phyloP scores from a whole-genome alignment of 164 flowering plant genomes.

The Annona squamosa region DNA sequence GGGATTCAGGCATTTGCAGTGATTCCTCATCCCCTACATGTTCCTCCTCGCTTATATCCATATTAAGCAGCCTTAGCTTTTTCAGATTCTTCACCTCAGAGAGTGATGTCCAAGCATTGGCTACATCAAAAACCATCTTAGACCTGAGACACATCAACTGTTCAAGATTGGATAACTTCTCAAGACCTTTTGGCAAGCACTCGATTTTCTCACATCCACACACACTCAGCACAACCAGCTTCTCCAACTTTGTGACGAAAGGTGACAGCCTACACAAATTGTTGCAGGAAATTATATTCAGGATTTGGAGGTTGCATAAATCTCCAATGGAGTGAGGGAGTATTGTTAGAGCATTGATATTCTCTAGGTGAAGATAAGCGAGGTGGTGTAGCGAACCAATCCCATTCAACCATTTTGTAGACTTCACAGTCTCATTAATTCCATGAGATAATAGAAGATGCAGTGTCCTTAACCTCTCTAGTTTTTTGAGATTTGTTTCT shows the following conservation, averaged over 20 bases:
- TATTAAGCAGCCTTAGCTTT: neutral
- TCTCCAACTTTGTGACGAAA: neutral
- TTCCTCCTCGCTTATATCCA: neutral
- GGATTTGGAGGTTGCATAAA: neutral
- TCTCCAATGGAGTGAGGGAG: neutral
- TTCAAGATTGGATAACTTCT: neutral
- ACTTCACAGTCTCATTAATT: neutral
- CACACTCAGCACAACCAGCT: neutral
- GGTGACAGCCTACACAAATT: neutral
- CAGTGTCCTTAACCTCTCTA: neutral
- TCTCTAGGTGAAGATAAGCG: neutral
- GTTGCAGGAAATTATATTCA: neutral
- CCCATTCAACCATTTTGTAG: neutral
- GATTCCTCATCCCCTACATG: neutral
- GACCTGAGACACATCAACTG: neutral
- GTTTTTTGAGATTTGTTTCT: neutral
- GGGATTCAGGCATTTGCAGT: neutral
- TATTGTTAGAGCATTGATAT: neutral
- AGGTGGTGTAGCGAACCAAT: neutral
- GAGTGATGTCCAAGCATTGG: neutral
- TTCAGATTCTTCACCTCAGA: neutral
- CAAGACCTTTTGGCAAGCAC: neutral
- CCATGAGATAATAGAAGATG: neutral
- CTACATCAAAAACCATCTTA: neutral
- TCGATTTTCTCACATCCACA: neutral